Percentiles rank a stretch among this genome's conserved stretches.
phyloP scores from a whole-genome alignment of 2,329 filamentous ascomycete species.

The Huntiella abstrusa region DNA sequence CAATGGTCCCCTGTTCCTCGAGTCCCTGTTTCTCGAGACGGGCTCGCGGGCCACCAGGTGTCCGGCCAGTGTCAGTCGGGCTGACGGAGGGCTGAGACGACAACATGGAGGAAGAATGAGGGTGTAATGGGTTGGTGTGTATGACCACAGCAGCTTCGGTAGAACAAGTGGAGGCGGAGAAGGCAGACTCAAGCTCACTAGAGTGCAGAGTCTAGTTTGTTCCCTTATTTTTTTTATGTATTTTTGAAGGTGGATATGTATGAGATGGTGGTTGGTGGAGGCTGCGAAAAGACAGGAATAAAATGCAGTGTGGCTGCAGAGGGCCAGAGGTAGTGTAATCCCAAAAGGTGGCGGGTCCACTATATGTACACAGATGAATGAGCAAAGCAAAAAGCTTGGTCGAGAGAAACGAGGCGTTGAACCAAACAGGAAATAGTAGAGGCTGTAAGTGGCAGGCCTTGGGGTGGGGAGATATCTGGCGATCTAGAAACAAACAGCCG shows the following conservation, averaged over 20 bases:
- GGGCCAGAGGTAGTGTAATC: too few relatives aligned
- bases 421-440: too few relatives aligned
- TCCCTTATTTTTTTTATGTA: too few relatives aligned
- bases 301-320: too few relatives aligned
- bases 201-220: neutral
- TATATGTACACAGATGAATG: too few relatives aligned
- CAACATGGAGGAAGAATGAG: neutral
- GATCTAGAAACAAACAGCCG: too few relatives aligned
- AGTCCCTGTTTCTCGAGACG: constrained; percentile 1
- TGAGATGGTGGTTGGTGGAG: neutral
- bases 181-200: neutral
- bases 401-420: too few relatives aligned
- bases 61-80: constrained; percentile 1
- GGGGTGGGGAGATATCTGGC: too few relatives aligned
- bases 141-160: neutral
- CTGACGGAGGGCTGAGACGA: constrained; percentile 4
- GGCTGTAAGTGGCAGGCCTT: too few relatives aligned
- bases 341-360: too few relatives aligned
- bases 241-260: too few relatives aligned
- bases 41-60: neutral
- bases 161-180: neutral
- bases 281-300: neutral
- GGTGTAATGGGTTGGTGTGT: neutral
- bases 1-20: neutral
- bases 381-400: too few relatives aligned